Evolutionary conservation across 257 asterid species (phyloP).

Genomic region (Rhazya stricta): DNA sequence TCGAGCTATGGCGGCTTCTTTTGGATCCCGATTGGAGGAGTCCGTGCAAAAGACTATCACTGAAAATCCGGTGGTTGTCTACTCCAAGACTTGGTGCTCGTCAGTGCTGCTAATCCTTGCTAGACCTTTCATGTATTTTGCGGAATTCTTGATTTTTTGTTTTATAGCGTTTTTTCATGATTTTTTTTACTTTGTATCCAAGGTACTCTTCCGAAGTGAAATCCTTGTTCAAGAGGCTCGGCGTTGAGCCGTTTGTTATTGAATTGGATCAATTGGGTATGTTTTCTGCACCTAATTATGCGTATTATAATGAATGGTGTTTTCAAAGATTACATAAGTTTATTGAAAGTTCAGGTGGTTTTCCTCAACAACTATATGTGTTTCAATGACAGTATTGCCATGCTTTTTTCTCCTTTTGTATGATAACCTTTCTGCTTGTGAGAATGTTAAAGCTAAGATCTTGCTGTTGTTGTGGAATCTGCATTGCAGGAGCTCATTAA

Average conservation of each 20-base stretch:
- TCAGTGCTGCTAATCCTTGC: constrained; percentile 29
- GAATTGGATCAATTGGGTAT: constrained; percentile 84
- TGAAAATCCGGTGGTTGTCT: constrained; percentile 77
- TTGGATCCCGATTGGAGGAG: constrained; percentile 58
- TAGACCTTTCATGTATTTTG: not conserved
- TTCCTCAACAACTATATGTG: not conserved
- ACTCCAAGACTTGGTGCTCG: constrained; percentile 96
- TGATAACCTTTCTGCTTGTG: not conserved
- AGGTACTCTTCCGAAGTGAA: constrained; percentile 87
- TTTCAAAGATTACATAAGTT: not conserved
- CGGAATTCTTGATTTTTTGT: not conserved
- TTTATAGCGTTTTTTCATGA: not conserved
- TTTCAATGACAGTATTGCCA: not conserved
- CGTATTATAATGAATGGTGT: not conserved
- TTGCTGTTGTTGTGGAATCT: not conserved
- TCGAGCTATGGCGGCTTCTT: constrained; percentile 65
- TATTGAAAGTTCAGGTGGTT: not conserved
- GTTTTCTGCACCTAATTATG: constrained; percentile 6
- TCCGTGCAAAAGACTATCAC: constrained; percentile 48
- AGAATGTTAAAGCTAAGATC: not conserved
- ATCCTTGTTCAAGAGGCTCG: constrained; percentile 66
- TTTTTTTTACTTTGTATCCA: constrained; percentile 16
- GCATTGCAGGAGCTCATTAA: not conserved
- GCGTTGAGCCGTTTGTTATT: constrained; percentile 71
- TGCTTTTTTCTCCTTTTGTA: not conserved